These are phyloP conservation scores for Fusarium staphyleae DNA, from an alignment of 2,329 filamentous ascomycete genomes.

Conservation along the genomic window DNA sequence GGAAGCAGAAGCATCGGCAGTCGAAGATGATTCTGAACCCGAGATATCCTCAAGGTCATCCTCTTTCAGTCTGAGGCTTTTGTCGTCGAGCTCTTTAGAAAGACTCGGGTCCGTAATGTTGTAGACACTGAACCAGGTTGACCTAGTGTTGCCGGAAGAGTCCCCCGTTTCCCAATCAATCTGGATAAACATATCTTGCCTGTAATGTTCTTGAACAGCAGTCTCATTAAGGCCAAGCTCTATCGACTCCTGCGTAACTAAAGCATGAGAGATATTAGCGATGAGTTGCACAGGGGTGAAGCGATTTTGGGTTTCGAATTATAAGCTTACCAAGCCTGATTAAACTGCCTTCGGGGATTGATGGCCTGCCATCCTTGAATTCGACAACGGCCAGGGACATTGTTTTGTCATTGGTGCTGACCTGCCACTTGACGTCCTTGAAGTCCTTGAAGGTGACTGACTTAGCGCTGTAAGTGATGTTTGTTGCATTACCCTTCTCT, in stretches of 20 bases:
- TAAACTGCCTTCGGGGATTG: no score
- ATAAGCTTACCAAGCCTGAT: no score
- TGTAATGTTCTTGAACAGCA: neutral
- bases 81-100: neutral
- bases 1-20: constrained; percentile 1
- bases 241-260: neutral
- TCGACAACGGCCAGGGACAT: no score
- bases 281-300: no score
- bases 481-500: neutral
- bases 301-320: no score
- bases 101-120: neutral
- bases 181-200: constrained; percentile 9
- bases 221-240: neutral
- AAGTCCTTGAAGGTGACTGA: neutral
- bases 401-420: no score
- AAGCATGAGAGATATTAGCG: neutral
- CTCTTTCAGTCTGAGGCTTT: neutral
- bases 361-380: no score
- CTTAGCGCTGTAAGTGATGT: neutral
- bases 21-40: neutral
- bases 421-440: neutral
- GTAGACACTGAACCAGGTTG: constrained; percentile 24
- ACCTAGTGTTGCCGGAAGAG: constrained; percentile 1
- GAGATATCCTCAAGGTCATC: no score
- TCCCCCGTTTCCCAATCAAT: constrained; percentile 15